Evolutionary conservation across 2,329 filamentous ascomycete species (phyloP).

Genomic region (Verticillium dahliae): DNA sequence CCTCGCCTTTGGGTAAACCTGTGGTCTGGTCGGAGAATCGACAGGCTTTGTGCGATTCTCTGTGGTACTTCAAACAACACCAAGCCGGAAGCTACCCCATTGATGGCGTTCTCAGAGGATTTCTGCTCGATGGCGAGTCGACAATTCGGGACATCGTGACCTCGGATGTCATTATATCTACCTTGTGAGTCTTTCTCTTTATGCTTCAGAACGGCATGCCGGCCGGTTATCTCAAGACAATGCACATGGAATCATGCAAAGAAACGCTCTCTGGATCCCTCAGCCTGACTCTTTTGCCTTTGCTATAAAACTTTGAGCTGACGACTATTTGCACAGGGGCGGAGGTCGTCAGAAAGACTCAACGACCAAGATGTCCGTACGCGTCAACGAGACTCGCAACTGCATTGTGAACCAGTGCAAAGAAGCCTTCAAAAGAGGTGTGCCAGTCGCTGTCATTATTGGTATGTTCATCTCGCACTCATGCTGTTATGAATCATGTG

Average conservation of each 20-base stretch:
- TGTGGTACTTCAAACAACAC: constrained; percentile 55
- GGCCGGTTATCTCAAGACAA: no score
- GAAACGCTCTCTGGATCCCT: background rate
- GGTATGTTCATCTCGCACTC: constrained; percentile 27
- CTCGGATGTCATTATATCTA: constrained; percentile 55
- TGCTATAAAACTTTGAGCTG: background rate
- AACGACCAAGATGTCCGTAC: constrained; percentile 23
- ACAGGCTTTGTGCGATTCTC: constrained; percentile 55
- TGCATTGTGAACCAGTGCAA: constrained; percentile 27
- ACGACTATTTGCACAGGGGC: constrained; percentile 30
- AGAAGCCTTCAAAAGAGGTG: constrained; percentile 35
- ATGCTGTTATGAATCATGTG: background rate
- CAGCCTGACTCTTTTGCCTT: background rate
- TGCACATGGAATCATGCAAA: background rate
- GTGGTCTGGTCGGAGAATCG: constrained; percentile 51
- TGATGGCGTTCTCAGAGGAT: constrained; percentile 42
- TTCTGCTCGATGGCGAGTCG: constrained; percentile 51
- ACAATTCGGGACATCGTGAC: constrained; percentile 52
- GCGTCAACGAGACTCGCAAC: constrained; percentile 3
- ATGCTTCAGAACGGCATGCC: no score
- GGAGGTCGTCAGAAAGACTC: constrained; percentile 43
- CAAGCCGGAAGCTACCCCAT: constrained; percentile 53
- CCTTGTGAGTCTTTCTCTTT: constrained; percentile 38
- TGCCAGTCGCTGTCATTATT: constrained; percentile 49
- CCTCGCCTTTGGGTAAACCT: background rate